Evolutionary conservation across 257 asterid genomes (phyloP).

Genomic region (Cordia subcordata): DNA sequence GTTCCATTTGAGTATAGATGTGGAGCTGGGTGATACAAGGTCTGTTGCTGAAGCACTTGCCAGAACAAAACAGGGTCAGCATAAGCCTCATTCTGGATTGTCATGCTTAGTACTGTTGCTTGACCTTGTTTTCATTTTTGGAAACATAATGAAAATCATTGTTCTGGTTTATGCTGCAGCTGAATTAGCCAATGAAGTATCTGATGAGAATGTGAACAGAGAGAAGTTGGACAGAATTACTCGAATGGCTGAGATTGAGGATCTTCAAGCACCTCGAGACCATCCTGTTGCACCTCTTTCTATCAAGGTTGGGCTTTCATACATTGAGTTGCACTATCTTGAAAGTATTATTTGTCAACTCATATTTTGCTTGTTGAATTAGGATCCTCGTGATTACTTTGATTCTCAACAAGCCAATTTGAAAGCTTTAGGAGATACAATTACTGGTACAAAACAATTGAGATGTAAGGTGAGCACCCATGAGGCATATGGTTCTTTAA

Average conservation of each 20-base stretch:
- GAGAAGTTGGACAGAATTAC: slow-evolving; percentile 55
- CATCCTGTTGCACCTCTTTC: slow-evolving; percentile 87
- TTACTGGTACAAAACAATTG: slow-evolving; percentile 41
- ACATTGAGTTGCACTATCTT: slow-evolving; percentile 2
- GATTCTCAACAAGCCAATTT: slow-evolving; percentile 88
- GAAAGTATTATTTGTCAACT: slow-evolving; percentile 16
- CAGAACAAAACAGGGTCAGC: slow-evolving; percentile 66
- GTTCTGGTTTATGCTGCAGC: slow-evolving; percentile 35
- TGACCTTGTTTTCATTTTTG: background rate
- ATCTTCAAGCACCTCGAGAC: slow-evolving; percentile 87
- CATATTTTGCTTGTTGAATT: slow-evolving; percentile 26
- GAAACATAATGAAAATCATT: background rate
- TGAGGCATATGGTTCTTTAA: slow-evolving; percentile 62
- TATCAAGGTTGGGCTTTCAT: slow-evolving; percentile 61
- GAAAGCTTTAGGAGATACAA: slow-evolving; percentile 66
- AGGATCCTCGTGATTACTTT: slow-evolving; percentile 98
- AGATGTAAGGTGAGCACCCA: slow-evolving; percentile 49
- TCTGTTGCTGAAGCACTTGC: slow-evolving; percentile 94
- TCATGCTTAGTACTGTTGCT: background rate
- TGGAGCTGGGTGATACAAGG: slow-evolving; percentile 70
- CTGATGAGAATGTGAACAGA: slow-evolving; percentile 45
- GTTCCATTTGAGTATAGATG: slow-evolving; percentile 42
- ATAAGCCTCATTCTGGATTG: too few species aligned
- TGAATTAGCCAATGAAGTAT: slow-evolving; percentile 58
- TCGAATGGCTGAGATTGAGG: slow-evolving; percentile 80